A percentile compares a stretch with the other conserved stretches of the same genome.
Conservation (phyloP, 805 yeast species). For the Sungouiozyma ichnusensis region DNA sequence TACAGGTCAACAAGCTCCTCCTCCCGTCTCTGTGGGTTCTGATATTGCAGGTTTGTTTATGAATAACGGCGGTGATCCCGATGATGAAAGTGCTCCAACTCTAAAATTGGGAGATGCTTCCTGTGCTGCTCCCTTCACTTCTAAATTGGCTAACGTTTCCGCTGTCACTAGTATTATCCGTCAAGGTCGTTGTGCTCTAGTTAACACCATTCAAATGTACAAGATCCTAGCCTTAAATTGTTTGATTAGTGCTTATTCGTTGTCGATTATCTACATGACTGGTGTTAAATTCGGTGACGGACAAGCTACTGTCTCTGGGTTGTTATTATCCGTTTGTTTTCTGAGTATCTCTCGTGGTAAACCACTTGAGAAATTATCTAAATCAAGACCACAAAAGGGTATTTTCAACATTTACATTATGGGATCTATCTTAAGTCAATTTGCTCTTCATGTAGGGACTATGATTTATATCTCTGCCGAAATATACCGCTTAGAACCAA, state of each 20-base stretch:
- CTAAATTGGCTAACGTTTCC: conserved; percentile 82
- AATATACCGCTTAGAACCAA: conserved; percentile 82
- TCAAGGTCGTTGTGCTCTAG: conserved; percentile 97
- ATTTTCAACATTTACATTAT: conserved; percentile 90
- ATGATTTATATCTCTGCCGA: conserved; percentile 74
- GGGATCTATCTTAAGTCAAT: conserved; percentile 96
- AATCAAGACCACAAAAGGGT: conserved; percentile 95
- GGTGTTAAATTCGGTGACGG: conserved; percentile 98
- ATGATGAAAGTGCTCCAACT: conserved; percentile 74
- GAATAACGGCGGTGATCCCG: conserved; percentile 28
- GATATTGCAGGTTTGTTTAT: conserved; percentile 36
- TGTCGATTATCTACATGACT: conserved; percentile 87
- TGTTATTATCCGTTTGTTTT: conserved; percentile 87
- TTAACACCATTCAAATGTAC: conserved; percentile 97
- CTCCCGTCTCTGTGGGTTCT: conserved; percentile 44
- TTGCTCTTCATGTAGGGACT: conserved; percentile 81
- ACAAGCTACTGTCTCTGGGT: conserved; percentile 94
- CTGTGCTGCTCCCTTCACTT: conserved; percentile 97
- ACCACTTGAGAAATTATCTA: conserved; percentile 78
- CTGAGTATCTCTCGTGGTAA: conserved; percentile 89
- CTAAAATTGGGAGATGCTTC: conserved; percentile 97
- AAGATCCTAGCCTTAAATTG: conserved; percentile 94
- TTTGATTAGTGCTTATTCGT: conserved; percentile 90
- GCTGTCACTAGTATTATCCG: conserved; percentile 90
- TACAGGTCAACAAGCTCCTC: conserved; percentile 24